Conservation (phyloP, 768 basidiomycete genomes). For the Termitomyces sp. region DNA sequence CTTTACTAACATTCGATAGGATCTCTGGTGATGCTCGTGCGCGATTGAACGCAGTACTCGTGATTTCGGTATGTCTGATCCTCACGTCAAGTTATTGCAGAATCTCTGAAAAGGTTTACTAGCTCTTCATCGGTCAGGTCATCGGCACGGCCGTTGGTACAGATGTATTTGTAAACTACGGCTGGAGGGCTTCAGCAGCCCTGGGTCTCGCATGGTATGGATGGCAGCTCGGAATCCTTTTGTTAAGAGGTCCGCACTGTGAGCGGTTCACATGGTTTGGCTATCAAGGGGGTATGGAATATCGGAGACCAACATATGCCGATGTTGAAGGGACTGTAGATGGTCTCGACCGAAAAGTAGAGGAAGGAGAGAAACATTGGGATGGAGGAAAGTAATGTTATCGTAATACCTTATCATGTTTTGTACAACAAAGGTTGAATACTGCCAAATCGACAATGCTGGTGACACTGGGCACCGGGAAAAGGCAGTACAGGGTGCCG, state of each 20-base stretch:
- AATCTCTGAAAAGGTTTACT: background rate
- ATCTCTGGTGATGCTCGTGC: constrained; percentile 49
- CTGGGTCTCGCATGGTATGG: constrained; percentile 50
- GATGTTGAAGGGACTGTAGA: too few relatives aligned
- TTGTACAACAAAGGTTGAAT: too few relatives aligned
- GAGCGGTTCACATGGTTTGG: constrained; percentile 49
- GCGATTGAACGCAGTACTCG: constrained; percentile 69
- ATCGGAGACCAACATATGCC: background rate
- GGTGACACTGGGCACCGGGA: too few relatives aligned
- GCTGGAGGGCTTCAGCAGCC: constrained; percentile 59
- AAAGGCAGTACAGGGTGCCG: too few relatives aligned
- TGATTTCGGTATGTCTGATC: constrained; percentile 19
- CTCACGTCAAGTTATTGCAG: too few relatives aligned
- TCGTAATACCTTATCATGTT: too few relatives aligned
- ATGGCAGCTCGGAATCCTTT: constrained; percentile 45
- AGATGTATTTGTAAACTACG: constrained; percentile 59
- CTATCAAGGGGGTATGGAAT: constrained; percentile 42
- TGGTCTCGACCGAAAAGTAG: too few relatives aligned
- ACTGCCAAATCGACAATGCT: too few relatives aligned
- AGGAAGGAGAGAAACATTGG: too few relatives aligned
- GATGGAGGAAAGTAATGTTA: too few relatives aligned
- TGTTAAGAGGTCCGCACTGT: constrained; percentile 60
- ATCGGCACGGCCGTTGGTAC: constrained; percentile 68
- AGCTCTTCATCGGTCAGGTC: constrained; percentile 66
- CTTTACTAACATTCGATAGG: constrained; percentile 15